These are phyloP conservation scores for Annona squamosa DNA, from an alignment of 164 flowering plant genomes.

Conservation along the genomic window DNA sequence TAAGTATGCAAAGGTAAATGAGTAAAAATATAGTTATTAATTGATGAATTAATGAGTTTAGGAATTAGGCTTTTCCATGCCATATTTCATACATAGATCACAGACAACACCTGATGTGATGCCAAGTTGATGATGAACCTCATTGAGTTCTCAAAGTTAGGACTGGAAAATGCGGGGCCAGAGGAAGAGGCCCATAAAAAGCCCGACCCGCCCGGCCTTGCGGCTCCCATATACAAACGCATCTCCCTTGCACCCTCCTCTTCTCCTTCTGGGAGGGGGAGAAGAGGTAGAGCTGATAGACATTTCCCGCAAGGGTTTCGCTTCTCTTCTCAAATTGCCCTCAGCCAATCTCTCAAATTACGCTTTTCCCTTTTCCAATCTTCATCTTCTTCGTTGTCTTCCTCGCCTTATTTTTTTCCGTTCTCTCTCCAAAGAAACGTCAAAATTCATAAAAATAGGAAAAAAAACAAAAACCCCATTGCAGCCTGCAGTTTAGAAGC, in stretches of 20 bases:
- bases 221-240: background rate
- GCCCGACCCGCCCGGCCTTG: background rate
- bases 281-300: background rate
- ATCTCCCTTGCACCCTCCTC: background rate
- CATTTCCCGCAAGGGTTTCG: background rate
- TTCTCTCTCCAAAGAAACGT: background rate
- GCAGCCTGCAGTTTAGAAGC: background rate
- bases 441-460: no score
- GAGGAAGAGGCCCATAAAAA: background rate
- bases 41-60: no score
- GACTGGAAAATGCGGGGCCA: background rate
- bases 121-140: no score
- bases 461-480: background rate
- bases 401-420: background rate
- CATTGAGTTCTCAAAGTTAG: background rate
- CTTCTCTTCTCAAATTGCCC: background rate
- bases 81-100: no score
- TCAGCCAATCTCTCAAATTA: background rate
- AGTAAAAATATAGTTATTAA: no score
- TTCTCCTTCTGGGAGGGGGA: background rate
- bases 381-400: background rate
- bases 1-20: no score
- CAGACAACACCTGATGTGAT: no score
- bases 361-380: background rate
- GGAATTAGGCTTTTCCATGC: no score